These are phyloP conservation scores for Phialophora expanda DNA, from an alignment of 2,329 filamentous ascomycete genomes.

Conservation along the genomic window DNA sequence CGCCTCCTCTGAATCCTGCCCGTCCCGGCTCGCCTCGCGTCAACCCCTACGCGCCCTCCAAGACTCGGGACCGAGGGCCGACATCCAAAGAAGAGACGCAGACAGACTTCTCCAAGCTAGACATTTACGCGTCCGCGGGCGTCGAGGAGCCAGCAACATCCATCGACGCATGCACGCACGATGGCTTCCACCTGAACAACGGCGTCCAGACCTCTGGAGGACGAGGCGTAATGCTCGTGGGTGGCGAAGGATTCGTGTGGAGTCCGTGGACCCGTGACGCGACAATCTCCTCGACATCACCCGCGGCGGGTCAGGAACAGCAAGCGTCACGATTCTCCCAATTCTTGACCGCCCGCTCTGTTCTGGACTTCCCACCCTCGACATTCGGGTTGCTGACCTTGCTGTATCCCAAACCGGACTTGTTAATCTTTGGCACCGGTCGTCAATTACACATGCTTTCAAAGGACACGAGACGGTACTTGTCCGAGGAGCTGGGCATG, in stretches of 20 bases:
- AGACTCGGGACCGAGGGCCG: conserved; percentile 63
- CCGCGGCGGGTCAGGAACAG: background rate
- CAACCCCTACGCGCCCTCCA: conserved; percentile 45
- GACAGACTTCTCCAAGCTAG: conserved; percentile 74
- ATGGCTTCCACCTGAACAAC: conserved; percentile 87
- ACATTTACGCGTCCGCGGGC: conserved; percentile 78
- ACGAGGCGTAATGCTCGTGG: conserved; percentile 76
- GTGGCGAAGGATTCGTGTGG: conserved; percentile 89
- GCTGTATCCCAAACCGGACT: conserved; percentile 60
- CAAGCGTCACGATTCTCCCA: conserved; percentile 2
- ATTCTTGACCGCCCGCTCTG: conserved; percentile 25
- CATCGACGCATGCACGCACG: conserved; percentile 78
- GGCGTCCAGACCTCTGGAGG: conserved; percentile 73
- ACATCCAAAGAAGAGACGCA: conserved; percentile 66
- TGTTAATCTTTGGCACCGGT: conserved; percentile 88
- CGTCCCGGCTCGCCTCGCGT: background rate
- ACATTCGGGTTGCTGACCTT: conserved; percentile 37
- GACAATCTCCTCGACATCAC: background rate
- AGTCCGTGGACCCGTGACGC: conserved; percentile 68
- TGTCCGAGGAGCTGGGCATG: conserved; percentile 73
- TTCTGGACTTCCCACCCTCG: conserved; percentile 27
- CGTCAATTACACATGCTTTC: conserved; percentile 75
- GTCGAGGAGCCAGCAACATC: conserved; percentile 79
- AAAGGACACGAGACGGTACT: conserved; percentile 71
- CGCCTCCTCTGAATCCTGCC: background rate